Evolutionary conservation across 495 filamentous ascomycete species (phyloP).

Genomic region (Hyaloscypha bicolor): DNA sequence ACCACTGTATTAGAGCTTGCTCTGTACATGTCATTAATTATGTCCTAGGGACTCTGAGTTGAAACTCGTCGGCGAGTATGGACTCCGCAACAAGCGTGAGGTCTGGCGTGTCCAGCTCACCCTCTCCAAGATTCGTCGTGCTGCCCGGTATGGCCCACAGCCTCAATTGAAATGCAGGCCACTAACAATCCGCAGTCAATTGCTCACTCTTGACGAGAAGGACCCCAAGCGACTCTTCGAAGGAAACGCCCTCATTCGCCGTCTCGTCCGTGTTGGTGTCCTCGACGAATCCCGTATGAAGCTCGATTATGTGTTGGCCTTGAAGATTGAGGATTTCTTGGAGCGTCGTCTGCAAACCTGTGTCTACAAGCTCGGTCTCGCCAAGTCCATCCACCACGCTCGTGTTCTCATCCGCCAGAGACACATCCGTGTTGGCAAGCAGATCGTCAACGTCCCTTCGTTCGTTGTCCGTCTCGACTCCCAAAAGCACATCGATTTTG

Average conservation of each 20-base stretch:
- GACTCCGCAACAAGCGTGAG: conserved; percentile 99
- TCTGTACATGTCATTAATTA: conserved; percentile 91
- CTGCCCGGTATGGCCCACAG: conserved; percentile 79
- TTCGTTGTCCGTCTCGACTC: conserved; percentile 99
- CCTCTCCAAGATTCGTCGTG: conserved; percentile 99
- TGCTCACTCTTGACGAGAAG: conserved; percentile 99
- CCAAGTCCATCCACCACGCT: conserved; percentile 99
- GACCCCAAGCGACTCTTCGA: conserved; percentile 99
- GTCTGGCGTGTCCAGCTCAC: conserved; percentile 99
- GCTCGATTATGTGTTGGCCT: conserved; percentile 99
- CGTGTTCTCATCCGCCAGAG: conserved; percentile 98
- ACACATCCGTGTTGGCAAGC: conserved; percentile 99
- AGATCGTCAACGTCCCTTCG: conserved; percentile 99
- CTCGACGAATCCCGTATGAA: conserved; percentile 99
- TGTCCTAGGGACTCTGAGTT: conserved; percentile 90
- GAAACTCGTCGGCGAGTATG: conserved; percentile 99
- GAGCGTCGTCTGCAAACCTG: conserved; percentile 99
- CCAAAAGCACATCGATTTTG: conserved; percentile 99
- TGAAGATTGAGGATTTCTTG: conserved; percentile 98
- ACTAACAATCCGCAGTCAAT: conserved; percentile 69
- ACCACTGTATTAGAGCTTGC: conserved; percentile 97
- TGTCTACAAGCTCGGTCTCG: conserved; percentile 99
- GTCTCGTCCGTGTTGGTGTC: conserved; percentile 99
- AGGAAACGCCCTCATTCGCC: conserved; percentile 99
- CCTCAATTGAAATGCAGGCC: conserved; percentile 1